phyloP scores from a whole-genome alignment of 139 green algal genomes.

The Chlamydomonas sp. region DNA sequence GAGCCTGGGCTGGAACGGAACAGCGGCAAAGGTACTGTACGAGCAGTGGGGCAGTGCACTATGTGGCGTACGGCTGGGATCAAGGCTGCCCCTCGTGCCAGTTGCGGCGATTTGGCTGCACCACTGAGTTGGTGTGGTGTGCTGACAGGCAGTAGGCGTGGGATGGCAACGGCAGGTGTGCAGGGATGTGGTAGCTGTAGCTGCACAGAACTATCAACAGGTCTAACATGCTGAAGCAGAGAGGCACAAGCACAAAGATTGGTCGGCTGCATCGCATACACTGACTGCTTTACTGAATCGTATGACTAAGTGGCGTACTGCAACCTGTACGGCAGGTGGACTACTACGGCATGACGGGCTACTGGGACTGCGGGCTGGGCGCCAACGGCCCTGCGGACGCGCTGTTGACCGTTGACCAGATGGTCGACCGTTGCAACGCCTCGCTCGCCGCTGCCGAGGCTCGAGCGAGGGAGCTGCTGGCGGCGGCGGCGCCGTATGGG shows the following conservation, averaged over 20 bases:
- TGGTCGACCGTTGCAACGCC: slow-evolving; percentile 35
- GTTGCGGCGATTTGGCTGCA: too few relatives aligned
- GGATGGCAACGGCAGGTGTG: background rate
- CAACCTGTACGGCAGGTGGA: slow-evolving; percentile 7
- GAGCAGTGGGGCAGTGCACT: too few relatives aligned
- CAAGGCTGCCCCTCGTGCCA: too few relatives aligned
- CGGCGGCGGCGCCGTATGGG: background rate
- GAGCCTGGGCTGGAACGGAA: slow-evolving; percentile 31
- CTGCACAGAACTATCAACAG: too few relatives aligned
- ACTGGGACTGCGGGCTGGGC: slow-evolving; percentile 44
- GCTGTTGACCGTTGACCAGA: slow-evolving; percentile 29
- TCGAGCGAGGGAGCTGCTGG: background rate
- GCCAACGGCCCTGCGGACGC: slow-evolving; percentile 21
- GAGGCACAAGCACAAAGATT: too few relatives aligned
- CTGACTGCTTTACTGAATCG: background rate
- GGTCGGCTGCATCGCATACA: too few relatives aligned
- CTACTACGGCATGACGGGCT: slow-evolving; percentile 33
- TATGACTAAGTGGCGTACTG: background rate
- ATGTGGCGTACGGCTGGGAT: too few relatives aligned
- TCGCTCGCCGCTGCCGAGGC: background rate
- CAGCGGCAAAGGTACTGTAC: background rate
- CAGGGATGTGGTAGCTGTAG: too few relatives aligned
- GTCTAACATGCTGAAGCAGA: too few relatives aligned
- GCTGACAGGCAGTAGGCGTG: background rate
- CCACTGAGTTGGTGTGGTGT: too few relatives aligned